Percentiles rank a stretch among this genome's conserved stretches.
These are phyloP conservation scores for Skeletonema tropicum DNA, from an alignment of 108 stramenopile species.

Conservation along the genomic window DNA sequence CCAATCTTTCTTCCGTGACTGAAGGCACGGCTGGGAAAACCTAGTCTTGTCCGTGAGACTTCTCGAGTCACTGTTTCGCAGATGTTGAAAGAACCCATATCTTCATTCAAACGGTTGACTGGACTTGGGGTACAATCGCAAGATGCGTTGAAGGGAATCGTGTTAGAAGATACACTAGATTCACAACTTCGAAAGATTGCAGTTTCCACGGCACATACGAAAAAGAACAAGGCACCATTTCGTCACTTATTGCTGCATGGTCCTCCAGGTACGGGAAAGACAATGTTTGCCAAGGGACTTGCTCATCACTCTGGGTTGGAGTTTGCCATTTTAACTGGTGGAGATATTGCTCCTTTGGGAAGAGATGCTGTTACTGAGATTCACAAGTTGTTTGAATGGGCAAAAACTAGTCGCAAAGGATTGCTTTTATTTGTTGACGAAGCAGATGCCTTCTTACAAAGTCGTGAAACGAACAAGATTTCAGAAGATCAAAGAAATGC, in stretches of 20 bases:
- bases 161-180: conserved; percentile 87
- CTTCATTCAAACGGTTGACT: conserved; percentile 61
- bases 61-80: conserved; percentile 78
- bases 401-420: conserved; percentile 93
- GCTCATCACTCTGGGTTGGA: conserved; percentile 97
- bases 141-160: conserved; percentile 94
- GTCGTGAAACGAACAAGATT: conserved; percentile 87
- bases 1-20: not conserved
- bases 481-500: conserved; percentile 98
- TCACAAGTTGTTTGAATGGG: conserved; percentile 99
- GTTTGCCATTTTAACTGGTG: conserved; percentile 98
- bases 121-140: conserved; percentile 69
- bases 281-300: conserved; percentile 97
- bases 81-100: conserved; percentile 60
- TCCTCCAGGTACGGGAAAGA: conserved; percentile 99
- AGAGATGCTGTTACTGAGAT: conserved; percentile 98
- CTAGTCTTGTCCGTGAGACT: conserved; percentile 96
- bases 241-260: conserved; percentile 98
- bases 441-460: conserved; percentile 98
- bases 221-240: conserved; percentile 97
- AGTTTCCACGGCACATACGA: conserved; percentile 95
- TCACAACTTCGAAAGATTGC: conserved; percentile 92
- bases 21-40: conserved; percentile 91
- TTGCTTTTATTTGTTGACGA: conserved; percentile 98
- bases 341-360: conserved; percentile 98